Conservation (phyloP, 108 stramenopile genomes). For the Aurantiochytrium sp. region DNA sequence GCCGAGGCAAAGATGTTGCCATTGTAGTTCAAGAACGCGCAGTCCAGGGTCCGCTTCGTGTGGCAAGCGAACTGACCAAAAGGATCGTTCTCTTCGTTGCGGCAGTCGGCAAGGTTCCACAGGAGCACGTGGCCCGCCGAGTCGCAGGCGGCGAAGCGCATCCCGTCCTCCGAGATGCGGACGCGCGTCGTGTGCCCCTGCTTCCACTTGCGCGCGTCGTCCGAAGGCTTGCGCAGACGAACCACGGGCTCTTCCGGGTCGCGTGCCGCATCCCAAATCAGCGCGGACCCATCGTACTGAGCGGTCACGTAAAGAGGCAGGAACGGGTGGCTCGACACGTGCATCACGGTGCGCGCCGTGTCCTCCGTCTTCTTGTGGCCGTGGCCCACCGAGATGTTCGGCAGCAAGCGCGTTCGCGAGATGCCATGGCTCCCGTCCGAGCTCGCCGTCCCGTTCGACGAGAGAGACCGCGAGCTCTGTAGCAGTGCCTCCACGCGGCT, state of each 20-base stretch:
- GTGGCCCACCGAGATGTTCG: neutral
- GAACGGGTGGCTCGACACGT: conserved; percentile 18
- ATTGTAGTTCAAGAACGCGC: conserved; percentile 7
- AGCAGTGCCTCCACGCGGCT: neutral
- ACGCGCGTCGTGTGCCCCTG: conserved; percentile 2
- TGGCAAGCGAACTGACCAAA: neutral
- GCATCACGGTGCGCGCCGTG: neutral
- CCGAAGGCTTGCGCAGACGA: neutral
- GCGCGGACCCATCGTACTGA: neutral
- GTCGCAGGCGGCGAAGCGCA: conserved; percentile 13
- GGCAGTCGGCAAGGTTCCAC: neutral
- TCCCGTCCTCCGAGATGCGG: neutral
- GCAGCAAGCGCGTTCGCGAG: neutral
- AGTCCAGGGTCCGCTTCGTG: neutral
- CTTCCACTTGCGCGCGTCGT: neutral
- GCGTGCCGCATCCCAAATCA: neutral
- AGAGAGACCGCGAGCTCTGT: neutral
- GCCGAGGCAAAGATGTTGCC: conserved; percentile 7
- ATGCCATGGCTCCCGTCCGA: neutral
- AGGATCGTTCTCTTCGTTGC: neutral
- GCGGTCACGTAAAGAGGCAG: neutral
- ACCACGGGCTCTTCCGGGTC: neutral
- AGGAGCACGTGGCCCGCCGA: neutral
- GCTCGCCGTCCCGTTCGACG: neutral
- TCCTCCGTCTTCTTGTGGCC: neutral